Base-by-base conservation (phyloP, 805 yeast species). In the Lipomyces sp. region DNA sequence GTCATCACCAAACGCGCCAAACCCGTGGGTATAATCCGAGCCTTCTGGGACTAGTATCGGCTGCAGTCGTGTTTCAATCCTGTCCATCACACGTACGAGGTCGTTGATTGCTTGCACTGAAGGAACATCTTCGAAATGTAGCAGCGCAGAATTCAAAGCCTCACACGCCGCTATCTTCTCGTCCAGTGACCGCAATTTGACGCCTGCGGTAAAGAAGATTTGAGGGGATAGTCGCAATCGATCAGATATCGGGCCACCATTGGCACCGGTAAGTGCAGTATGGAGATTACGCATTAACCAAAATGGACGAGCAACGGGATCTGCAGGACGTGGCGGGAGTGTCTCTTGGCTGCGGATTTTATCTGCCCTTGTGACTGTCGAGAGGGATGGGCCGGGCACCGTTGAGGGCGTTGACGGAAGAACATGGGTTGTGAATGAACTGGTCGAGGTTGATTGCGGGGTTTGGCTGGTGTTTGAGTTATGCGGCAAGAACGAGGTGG, bases 281-380 rank as follows among this genome's bases (percentile, higher is more conserved):
- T 29, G 57, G 4, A 66, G 13, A 24, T 60, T 51, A 13, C 63
- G 60, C 62, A 66, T 66, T 45, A 53, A 51, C 67, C 64, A 66
- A 32, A 57, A 66, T 10, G 57, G 60, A 34, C 60, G 56, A 10
- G 30, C 30, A 11, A 48, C 18, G 8, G 60, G n/a, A 18, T 53
- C 60, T 15, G 32, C 33, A 24, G 64, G 66, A 11, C 5, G 58
- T 7, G 59, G 60, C 11, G 54, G 34, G 30, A 29, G 30, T 10
- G 54, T 7, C 34, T 51, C 48, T 7, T 33, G 35, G 15, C 24
- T 18, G 57, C 13, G 29, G 57, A 53, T n/a, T 1, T n/a, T 33
- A 7, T 53, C 37, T n/a, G 34, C 53, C 18, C 24, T 15, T 34
- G 53, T n/a, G 5, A 5, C 30, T 10, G 32, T 34, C 8, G 42